Evolutionary conservation across 2,329 filamentous ascomycete species (phyloP).

Genomic region (Zasmidium citrigriseum): DNA sequence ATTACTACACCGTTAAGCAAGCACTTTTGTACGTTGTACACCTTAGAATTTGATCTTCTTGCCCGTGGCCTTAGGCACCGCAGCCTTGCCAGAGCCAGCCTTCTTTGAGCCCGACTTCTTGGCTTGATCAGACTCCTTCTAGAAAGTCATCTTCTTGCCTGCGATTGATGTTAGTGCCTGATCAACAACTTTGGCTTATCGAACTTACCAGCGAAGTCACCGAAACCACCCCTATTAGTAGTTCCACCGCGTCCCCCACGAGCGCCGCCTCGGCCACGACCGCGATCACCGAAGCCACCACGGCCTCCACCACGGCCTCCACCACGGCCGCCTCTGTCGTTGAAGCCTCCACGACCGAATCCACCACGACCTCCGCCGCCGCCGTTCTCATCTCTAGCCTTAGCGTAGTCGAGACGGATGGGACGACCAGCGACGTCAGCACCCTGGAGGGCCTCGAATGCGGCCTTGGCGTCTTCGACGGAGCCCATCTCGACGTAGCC

Average conservation of each 20-base stretch:
- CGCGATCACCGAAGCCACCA: slow-evolving; percentile 48
- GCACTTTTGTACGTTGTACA: slow-evolving; percentile 1
- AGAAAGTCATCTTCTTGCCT: slow-evolving; percentile 74
- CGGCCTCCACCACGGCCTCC: slow-evolving; percentile 41
- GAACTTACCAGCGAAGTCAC: slow-evolving; percentile 69
- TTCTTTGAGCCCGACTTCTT: background rate
- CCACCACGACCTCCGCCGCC: slow-evolving; percentile 43
- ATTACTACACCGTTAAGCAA: slow-evolving; percentile 1
- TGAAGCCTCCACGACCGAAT: slow-evolving; percentile 44
- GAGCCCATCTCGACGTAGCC: slow-evolving; percentile 85
- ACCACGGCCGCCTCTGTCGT: slow-evolving; percentile 37
- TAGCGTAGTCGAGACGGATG: slow-evolving; percentile 81
- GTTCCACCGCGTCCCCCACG: slow-evolving; percentile 50
- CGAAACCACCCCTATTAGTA: slow-evolving; percentile 58
- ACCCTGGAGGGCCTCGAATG: slow-evolving; percentile 70
- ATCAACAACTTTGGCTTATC: background rate
- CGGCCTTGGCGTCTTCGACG: slow-evolving; percentile 78
- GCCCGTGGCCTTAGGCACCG: background rate
- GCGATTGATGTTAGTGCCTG: background rate
- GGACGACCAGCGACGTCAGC: slow-evolving; percentile 70
- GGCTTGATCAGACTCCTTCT: background rate
- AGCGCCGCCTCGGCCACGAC: slow-evolving; percentile 54
- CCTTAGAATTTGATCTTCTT: background rate
- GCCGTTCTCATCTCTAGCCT: slow-evolving; percentile 49
- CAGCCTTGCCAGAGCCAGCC: background rate